phyloP scores from a whole-genome alignment of 202 grass and related monocot species.

The Bolboschoenoplectus hybrid region DNA sequence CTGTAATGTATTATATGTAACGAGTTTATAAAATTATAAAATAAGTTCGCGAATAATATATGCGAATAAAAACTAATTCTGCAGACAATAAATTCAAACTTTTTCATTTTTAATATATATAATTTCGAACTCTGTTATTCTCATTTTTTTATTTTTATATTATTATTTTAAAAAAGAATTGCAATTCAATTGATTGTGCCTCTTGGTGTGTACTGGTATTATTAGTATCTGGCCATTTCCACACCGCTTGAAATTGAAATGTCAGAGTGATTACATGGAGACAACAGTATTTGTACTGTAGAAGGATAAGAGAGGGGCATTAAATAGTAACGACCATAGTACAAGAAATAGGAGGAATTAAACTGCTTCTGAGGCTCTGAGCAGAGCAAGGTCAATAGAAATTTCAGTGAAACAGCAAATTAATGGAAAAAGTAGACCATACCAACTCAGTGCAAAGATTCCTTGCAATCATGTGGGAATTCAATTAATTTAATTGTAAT shows the following conservation, averaged over 20 bases:
- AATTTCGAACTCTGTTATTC: too few relatives aligned
- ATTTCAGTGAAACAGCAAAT: constrained; percentile 24
- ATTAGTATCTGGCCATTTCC: neutral
- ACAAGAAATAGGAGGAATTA: constrained; percentile 36
- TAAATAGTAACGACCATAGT: constrained; percentile 25
- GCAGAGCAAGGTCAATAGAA: constrained; percentile 28
- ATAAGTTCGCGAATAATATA: too few relatives aligned
- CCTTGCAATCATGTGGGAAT: constrained; percentile 27
- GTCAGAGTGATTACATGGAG: constrained; percentile 20
- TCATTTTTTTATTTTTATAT: too few relatives aligned
- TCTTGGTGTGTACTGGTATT: neutral
- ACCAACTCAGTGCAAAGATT: constrained; percentile 5
- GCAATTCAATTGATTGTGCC: neutral
- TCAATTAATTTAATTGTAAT: neutral
- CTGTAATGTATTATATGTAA: too few relatives aligned
- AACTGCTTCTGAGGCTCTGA: neutral
- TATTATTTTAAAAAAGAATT: too few relatives aligned
- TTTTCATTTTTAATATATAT: too few relatives aligned
- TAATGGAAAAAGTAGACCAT: neutral
- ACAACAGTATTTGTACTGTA: constrained; percentile 13
- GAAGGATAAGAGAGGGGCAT: neutral
- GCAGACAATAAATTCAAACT: too few relatives aligned
- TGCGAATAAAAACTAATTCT: too few relatives aligned
- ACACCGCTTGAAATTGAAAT: constrained; percentile 28
- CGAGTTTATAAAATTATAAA: too few relatives aligned